Percentiles rank a stretch among this genome's conserved stretches.
These are phyloP conservation scores for Hirsutella rhossiliensis DNA, from an alignment of 2,329 filamentous ascomycete species.

Conservation along the genomic window DNA sequence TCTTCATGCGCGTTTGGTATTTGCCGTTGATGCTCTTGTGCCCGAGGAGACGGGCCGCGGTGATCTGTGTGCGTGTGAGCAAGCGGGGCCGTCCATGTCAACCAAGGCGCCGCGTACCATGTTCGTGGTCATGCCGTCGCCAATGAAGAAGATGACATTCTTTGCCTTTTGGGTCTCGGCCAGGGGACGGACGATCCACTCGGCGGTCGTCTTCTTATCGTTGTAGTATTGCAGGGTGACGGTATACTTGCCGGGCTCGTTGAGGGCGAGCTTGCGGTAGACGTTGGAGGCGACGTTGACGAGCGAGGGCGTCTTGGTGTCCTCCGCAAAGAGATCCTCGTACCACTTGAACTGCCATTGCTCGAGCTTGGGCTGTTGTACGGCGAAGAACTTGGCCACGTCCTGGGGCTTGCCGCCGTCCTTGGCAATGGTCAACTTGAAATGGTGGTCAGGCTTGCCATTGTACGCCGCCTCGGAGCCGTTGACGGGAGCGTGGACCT, in stretches of 20 bases:
- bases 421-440: slow-evolving; percentile 64
- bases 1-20: slow-evolving; percentile 61
- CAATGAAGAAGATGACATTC: slow-evolving; percentile 79
- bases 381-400: slow-evolving; percentile 55
- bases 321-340: slow-evolving; percentile 70
- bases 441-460: slow-evolving; percentile 58
- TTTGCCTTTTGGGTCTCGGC: slow-evolving; percentile 62
- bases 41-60: slow-evolving; percentile 66
- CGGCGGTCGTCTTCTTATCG: slow-evolving; percentile 57
- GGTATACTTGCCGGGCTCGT: slow-evolving; percentile 68
- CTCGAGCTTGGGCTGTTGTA: slow-evolving; percentile 61
- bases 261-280: slow-evolving; percentile 63
- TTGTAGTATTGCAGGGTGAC: slow-evolving; percentile 68
- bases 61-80: slow-evolving; percentile 32
- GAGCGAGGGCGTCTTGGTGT: slow-evolving; percentile 54
- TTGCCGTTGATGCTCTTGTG: slow-evolving; percentile 79
- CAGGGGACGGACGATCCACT: slow-evolving; percentile 66
- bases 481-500: slow-evolving; percentile 72
- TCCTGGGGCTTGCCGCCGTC: slow-evolving; percentile 39
- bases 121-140: slow-evolving; percentile 62
- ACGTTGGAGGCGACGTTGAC: slow-evolving; percentile 74
- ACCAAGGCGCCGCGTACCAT: slow-evolving; percentile 30
- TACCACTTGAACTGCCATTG: slow-evolving; percentile 78
- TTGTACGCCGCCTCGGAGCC: slow-evolving; percentile 65
- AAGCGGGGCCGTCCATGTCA: background rate